A percentile compares a stretch with the other conserved stretches of the same genome.
Evolutionary conservation across 192 early-diverging fungal genomes (phyloP).

Genomic region (Obelidium mucronatum): DNA sequence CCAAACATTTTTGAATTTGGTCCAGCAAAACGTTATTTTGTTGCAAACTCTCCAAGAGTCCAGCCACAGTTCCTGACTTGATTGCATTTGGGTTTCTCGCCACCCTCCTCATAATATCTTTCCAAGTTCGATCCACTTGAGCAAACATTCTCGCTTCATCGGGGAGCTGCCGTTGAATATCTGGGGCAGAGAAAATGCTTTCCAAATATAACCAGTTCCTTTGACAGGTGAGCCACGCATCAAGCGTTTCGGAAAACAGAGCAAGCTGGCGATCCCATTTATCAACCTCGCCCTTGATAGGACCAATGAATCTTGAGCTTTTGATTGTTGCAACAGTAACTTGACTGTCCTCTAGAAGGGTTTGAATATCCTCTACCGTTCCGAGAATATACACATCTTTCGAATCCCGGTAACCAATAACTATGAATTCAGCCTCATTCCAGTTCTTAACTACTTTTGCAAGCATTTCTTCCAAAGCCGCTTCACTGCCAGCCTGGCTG

Average conservation of each 20-base stretch:
- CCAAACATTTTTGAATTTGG: constrained; percentile 70
- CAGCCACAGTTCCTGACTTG: constrained; percentile 64
- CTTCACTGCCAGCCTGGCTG: constrained; percentile 64
- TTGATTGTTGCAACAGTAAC: constrained; percentile 70
- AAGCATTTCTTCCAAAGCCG: constrained; percentile 69
- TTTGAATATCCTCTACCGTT: constrained; percentile 67
- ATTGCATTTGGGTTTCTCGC: constrained; percentile 71
- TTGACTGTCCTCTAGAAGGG: constrained; percentile 64
- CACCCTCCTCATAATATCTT: constrained; percentile 66
- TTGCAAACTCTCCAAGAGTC: constrained; percentile 63
- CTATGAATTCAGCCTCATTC: constrained; percentile 66
- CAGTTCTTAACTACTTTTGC: constrained; percentile 61
- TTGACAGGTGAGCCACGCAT: constrained; percentile 66
- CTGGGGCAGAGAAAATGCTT: constrained; percentile 67
- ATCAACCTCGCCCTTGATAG: constrained; percentile 66
- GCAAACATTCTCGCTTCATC: constrained; percentile 70
- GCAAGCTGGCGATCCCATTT: constrained; percentile 64
- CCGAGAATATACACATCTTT: constrained; percentile 72
- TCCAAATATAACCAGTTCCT: constrained; percentile 70
- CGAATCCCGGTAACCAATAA: constrained; percentile 58
- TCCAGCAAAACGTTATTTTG: constrained; percentile 67
- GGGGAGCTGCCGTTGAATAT: constrained; percentile 70
- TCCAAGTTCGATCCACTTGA: constrained; percentile 68
- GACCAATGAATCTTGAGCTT: constrained; percentile 64
- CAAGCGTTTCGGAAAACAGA: constrained; percentile 66